Evolutionary conservation across 139 green algal genomes (phyloP), one percentile per base, ranked within the genome.

Genomic region (Coelastrella sp.): DNA sequence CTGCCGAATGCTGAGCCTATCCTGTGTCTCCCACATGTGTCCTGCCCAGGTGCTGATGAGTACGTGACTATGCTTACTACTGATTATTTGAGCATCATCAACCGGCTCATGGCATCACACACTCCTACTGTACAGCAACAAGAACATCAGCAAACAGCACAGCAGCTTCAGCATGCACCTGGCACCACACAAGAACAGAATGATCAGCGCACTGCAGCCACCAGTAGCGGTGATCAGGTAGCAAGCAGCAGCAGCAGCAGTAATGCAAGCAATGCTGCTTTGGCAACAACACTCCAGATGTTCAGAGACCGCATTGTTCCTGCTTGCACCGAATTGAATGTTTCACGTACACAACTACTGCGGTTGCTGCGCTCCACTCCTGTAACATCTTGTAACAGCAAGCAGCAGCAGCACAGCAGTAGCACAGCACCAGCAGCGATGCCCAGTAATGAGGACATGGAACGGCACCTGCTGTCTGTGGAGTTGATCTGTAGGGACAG

Each of bases 1-100:
- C n/a, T n/a, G n/a, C n/a, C n/a, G n/a, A n/a, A n/a, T n/a, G n/a
- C n/a, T n/a, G n/a, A n/a, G n/a, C n/a, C n/a, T n/a, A n/a, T n/a
- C n/a, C n/a, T n/a, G n/a, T n/a, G n/a, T n/a, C n/a, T n/a, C n/a
- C n/a, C n/a, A n/a, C n/a, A n/a, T n/a, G n/a, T n/a, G n/a, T n/a
- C n/a, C n/a, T n/a, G n/a, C n/a, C n/a, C 75, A 82, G 75, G 75
- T 57, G 75, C 75, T 71, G 79, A 85, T n/a, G 79, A 85, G 34
- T 76, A 77, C 66, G 63, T 76, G 13, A 30, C 77, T 19, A 7
- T 85, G 60, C 79, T 85, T 2, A 66, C 63, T 3, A 21, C n/a
- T 7, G 79, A 85, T 30, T 85, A 85, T 23, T 9, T 66, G 6
- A 25, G 41, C 41, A 25, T 85, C 6, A 73, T 85, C 5, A 37